Evolutionary conservation across 2,329 filamentous ascomycete genomes (phyloP).

Genomic region (Aspergillus latus): DNA sequence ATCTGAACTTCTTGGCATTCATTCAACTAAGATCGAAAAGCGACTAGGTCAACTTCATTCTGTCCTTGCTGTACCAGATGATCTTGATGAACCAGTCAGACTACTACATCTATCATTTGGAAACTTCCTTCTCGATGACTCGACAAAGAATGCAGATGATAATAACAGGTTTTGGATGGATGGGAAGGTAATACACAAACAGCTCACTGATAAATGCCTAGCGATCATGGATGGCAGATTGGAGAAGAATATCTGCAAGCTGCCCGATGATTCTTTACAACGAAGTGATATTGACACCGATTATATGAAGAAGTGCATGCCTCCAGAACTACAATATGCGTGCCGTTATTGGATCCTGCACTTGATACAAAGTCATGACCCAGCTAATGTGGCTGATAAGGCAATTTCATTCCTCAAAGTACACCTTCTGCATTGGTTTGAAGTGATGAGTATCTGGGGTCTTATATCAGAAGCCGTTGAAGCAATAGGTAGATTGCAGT

Average conservation of each 20-base stretch:
- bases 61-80: slow-evolving; percentile 20
- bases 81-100: slow-evolving; percentile 14
- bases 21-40: not conserved
- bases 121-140: slow-evolving; percentile 36
- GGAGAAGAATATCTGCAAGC: slow-evolving; percentile 19
- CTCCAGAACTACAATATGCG: slow-evolving; percentile 24
- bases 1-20: not conserved
- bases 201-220: slow-evolving; percentile 29
- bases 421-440: slow-evolving; percentile 31
- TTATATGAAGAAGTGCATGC: not conserved
- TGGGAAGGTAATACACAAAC: slow-evolving; percentile 29
- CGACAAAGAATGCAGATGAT: slow-evolving; percentile 10
- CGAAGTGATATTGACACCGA: slow-evolving; percentile 8
- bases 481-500: slow-evolving; percentile 19
- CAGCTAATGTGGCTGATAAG: not conserved
- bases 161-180: slow-evolving; percentile 32
- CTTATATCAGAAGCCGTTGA: slow-evolving; percentile 18
- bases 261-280: slow-evolving; percentile 9
- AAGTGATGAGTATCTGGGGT: slow-evolving; percentile 26
- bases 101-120: slow-evolving; percentile 34
- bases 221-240: slow-evolving; percentile 5
- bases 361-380: slow-evolving; percentile 15
- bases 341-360: slow-evolving; percentile 32
- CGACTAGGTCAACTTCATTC: slow-evolving; percentile 17
- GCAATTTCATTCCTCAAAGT: slow-evolving; percentile 18